These are phyloP conservation scores for Cercospora sesami DNA, from an alignment of 2,329 filamentous ascomycete species.

Conservation along the genomic window DNA sequence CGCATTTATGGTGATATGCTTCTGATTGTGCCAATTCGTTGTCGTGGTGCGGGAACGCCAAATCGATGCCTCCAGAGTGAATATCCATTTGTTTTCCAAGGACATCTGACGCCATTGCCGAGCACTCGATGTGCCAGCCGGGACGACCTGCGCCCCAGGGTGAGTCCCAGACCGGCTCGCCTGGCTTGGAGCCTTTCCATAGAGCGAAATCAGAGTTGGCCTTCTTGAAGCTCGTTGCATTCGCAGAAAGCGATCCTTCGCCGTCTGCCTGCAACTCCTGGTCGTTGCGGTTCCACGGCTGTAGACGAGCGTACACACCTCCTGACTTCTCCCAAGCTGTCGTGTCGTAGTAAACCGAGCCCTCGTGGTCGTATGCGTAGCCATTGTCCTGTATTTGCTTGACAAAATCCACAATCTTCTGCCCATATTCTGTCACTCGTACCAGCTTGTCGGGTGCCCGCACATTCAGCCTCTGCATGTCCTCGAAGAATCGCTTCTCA, in stretches of 20 bases:
- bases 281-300: conserved; percentile 82
- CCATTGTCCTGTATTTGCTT: conserved; percentile 79
- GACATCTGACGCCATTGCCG: conserved; percentile 89
- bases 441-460: conserved; percentile 78
- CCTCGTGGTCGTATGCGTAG: conserved; percentile 69
- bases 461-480: conserved; percentile 85
- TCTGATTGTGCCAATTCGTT: conserved; percentile 90
- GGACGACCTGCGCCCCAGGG: conserved; percentile 85
- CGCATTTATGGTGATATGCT: conserved; percentile 66
- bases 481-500: conserved; percentile 82
- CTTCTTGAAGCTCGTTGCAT: conserved; percentile 63
- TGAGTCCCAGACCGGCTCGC: conserved; percentile 87
- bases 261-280: conserved; percentile 82
- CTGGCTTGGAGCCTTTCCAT: conserved; percentile 90
- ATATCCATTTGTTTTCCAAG: conserved; percentile 85
- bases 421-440: conserved; percentile 88
- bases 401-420: conserved; percentile 82
- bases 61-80: conserved; percentile 87
- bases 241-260: conserved; percentile 72
- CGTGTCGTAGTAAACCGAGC: conserved; percentile 94
- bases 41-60: conserved; percentile 89
- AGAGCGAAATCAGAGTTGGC: conserved; percentile 82
- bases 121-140: conserved; percentile 97
- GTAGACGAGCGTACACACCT: conserved; percentile 80
- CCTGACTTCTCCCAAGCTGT: conserved; percentile 78